Conservation (phyloP, 2,329 filamentous ascomycete genomes). For the Pyrenophora seminiperda region DNA sequence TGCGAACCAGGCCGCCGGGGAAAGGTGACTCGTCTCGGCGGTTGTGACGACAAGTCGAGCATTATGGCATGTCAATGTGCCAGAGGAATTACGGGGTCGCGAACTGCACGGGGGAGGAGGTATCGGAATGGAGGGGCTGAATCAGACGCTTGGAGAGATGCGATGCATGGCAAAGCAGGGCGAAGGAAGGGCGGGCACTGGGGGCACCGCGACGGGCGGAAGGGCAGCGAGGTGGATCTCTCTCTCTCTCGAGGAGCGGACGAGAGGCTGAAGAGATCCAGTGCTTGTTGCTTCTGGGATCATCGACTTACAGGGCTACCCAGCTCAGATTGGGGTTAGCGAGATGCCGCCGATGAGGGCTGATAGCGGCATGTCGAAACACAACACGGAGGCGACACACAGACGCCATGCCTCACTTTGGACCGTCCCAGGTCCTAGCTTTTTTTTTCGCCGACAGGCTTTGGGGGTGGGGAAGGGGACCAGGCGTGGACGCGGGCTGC, state of each 20-base stretch:
- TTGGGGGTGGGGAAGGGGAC: no score
- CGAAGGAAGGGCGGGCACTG: conserved; percentile 27
- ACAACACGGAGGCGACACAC: conserved; percentile 39
- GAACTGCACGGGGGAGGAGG: conserved; percentile 28
- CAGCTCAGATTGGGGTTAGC: conserved; percentile 37
- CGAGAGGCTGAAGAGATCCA: conserved; percentile 41
- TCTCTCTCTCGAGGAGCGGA: conserved; percentile 39
- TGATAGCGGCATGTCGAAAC: conserved; percentile 42
- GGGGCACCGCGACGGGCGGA: conserved; percentile 36
- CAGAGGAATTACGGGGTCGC: conserved; percentile 31
- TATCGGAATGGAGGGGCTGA: conserved; percentile 27
- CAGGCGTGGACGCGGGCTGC: not conserved
- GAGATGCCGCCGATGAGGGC: conserved; percentile 41
- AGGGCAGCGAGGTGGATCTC: conserved; percentile 38
- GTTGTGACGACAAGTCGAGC: conserved; percentile 46
- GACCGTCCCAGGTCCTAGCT: conserved; percentile 31
- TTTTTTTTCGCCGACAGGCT: conserved; percentile 8
- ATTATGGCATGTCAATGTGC: conserved; percentile 48
- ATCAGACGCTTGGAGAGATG: conserved; percentile 23
- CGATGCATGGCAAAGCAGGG: conserved; percentile 32
- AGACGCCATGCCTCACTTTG: conserved; percentile 35
- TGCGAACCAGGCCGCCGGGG: conserved; percentile 44
- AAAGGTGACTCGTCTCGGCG: conserved; percentile 46
- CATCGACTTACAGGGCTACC: conserved; percentile 41
- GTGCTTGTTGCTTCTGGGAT: conserved; percentile 42